Conservation (phyloP, 148 eudicot genomes). For the Vaccinium vitisidaea region DNA sequence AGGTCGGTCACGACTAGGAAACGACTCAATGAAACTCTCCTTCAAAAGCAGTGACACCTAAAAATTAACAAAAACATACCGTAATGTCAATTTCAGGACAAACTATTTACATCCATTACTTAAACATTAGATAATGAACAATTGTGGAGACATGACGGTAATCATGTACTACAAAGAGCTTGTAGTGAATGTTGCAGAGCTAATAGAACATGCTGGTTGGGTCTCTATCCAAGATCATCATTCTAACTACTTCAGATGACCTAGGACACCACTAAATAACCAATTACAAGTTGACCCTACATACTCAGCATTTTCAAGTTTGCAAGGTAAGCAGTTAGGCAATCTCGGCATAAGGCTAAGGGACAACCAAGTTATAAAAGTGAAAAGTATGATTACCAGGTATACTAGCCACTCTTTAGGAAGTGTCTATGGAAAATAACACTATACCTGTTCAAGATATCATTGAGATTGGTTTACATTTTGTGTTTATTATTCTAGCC, state of each 20-base stretch:
- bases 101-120: neutral
- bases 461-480: neutral
- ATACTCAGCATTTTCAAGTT: neutral
- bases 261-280: neutral
- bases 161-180: neutral
- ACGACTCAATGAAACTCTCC: constrained; percentile 96
- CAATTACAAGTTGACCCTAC: neutral
- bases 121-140: neutral
- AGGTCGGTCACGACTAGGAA: constrained; percentile 72
- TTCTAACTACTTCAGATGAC: neutral
- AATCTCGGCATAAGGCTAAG: neutral
- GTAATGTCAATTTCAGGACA: neutral
- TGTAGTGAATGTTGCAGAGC: neutral
- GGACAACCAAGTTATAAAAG: neutral
- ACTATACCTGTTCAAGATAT: neutral
- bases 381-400: neutral
- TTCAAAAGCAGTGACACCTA: constrained; percentile 91
- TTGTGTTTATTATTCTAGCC: neutral
- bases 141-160: neutral
- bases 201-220: neutral
- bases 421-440: neutral
- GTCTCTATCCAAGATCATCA: neutral
- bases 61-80: constrained; percentile 13
- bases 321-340: neutral
- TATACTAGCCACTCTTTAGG: neutral